Evolutionary conservation across 495 filamentous ascomycete species (phyloP), one percentile per base, ranked within the genome.

Genomic region (Xylaria sp.): DNA sequence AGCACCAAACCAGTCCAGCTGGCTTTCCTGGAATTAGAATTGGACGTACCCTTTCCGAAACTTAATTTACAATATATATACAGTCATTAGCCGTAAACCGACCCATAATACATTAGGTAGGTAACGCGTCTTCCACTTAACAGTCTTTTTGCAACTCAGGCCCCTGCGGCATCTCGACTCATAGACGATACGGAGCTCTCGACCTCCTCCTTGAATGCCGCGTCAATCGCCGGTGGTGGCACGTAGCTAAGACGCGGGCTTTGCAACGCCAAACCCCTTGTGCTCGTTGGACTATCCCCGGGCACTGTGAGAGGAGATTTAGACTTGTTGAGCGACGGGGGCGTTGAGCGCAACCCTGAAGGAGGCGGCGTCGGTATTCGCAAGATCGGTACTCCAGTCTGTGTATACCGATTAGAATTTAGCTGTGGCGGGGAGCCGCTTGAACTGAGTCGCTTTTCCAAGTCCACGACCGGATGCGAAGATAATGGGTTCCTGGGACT

Each of bases 161-260:
- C 68, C 21, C 52, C 70, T 5, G 63, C 52, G 14, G 7, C 53
- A 37, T 53, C 59, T 5, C 43, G 24, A 33, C 69, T 71, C 21
- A 78, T 43, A 15, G 76, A 72, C 37, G 74, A 76, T 21, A 78
- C 76, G 26, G 71, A 7, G 5, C 67, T 55, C 24, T 61, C 61
- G 0, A 35, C 65, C 14, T 66, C 64, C 44, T 59, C 61, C 29
- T 57, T 40, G 26, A 76, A 72, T 35, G 71, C 72, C 17, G 14
- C 64, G n/a, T 71, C 70, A 57, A 78, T 76, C 2, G 74, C 66
- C 53, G 74, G 71, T 44, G 73, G 67, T 14, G 76, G 76, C 17
- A 74, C 62, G 46, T 48, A 68, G 41, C 37, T 53, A 33, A 73
- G 14, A 24, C 72, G 66, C 5, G 76, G 76, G 52, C 72, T 76